Conservation (phyloP, 495 filamentous ascomycete species). For the Neurospora sp. region DNA sequence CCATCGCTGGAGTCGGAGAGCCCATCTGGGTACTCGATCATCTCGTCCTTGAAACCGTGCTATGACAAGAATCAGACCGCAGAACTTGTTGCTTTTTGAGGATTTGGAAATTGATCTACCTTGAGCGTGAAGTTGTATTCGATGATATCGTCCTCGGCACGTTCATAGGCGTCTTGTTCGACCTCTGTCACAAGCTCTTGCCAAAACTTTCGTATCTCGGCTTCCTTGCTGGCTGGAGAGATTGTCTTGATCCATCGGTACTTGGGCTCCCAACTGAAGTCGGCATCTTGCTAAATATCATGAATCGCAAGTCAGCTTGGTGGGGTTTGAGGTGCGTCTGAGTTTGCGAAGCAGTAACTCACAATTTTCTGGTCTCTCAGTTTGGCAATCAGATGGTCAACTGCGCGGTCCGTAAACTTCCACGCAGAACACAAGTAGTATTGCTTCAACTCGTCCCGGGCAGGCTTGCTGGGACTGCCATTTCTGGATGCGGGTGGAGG, state of each 20-base stretch:
- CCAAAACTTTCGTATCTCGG: conserved; percentile 12
- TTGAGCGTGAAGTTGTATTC: conserved; percentile 4
- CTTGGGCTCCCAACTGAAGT: conserved; percentile 19
- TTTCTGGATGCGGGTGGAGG: background rate
- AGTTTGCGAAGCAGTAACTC: background rate
- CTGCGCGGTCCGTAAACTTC: background rate
- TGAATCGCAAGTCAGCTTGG: background rate
- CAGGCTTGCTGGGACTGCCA: background rate
- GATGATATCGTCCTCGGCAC: conserved; percentile 14
- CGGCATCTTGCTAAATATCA: conserved; percentile 10
- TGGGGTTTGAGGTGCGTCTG: background rate
- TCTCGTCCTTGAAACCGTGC: background rate
- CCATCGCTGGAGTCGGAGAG: background rate
- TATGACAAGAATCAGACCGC: background rate
- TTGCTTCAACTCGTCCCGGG: background rate
- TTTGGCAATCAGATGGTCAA: background rate
- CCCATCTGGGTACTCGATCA: background rate
- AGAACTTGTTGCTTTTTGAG: background rate
- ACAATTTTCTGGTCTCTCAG: background rate
- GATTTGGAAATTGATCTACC: conserved; percentile 10
- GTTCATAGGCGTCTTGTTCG: conserved; percentile 12
- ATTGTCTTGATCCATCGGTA: conserved; percentile 19
- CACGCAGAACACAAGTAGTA: background rate
- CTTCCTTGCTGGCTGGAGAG: conserved; percentile 19
- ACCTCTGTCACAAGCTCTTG: conserved; percentile 3